phyloP scores from a whole-genome alignment of 73 alveolate genomes.

The Symbiodinium natans region DNA sequence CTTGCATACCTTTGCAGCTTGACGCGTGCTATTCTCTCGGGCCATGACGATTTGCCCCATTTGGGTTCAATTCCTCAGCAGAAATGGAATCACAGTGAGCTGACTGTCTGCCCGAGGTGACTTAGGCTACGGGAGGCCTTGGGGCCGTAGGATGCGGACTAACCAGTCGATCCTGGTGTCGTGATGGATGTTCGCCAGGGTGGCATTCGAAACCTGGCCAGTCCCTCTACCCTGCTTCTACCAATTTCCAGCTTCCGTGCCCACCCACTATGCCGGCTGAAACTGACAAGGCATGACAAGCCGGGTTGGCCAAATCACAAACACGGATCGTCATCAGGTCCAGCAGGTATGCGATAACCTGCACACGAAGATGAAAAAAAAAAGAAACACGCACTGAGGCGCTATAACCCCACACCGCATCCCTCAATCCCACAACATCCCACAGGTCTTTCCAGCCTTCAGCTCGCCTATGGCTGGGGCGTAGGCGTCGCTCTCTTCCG shows the following conservation, averaged over 20 bases:
- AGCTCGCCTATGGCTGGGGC: conserved; percentile 48
- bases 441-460: conserved; percentile 62
- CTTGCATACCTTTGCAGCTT: neutral
- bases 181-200: conserved; percentile 99
- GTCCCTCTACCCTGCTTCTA: too few species aligned
- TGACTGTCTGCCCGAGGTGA: too few species aligned
- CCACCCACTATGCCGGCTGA: neutral
- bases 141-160: neutral
- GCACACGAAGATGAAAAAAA: conserved; percentile 32
- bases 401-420: too few species aligned
- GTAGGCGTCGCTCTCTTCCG: conserved; percentile 77
- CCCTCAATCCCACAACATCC: too few species aligned
- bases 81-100: neutral
- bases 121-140: too few species aligned
- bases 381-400: too few species aligned
- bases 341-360: conserved; percentile 99
- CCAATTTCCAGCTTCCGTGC: too few species aligned
- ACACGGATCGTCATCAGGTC: conserved; percentile 99
- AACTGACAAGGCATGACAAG: neutral
- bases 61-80: conserved; percentile 74
- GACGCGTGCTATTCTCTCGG: neutral
- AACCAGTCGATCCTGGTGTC: conserved; percentile 97
- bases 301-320: conserved; percentile 32
- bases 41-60: conserved; percentile 65
- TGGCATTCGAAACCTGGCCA: conserved; percentile 97